Evolutionary conservation across 2,329 filamentous ascomycete genomes (phyloP), one percentile per base, ranked within the genome.

Genomic region (Sporothrix brasiliensis): DNA sequence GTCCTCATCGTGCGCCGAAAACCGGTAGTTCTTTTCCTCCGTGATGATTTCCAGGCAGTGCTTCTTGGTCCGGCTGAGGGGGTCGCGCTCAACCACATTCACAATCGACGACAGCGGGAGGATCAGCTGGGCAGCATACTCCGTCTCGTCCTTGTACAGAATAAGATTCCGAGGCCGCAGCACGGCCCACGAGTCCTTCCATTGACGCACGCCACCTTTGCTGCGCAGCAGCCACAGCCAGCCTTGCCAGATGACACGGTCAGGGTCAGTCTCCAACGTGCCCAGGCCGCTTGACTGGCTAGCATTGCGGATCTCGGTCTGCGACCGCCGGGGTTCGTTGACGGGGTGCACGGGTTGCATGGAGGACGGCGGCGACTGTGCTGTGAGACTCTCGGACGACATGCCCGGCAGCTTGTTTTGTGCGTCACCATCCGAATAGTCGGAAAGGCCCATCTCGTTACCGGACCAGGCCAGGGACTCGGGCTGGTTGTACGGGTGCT

Each of bases 121-220:
- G 75, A 99, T 91, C 75, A 93, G 90, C 73, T 91, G 85, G 0
- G 94, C 92, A 14, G 91, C 90, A 79, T 98, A 98, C 81, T 99
- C 95, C 73, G 89, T 85, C 73, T 96, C 92, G 77, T 96, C 91
- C 80, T 97, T 97, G 84, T 99, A 99, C 34, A 98, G 86, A 19
- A 93, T 91, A 44, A 99, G 83, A 73, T 92, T 93, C 67, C 91
- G 89, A 1, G 92, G 91, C 44, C 95, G 91, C 67, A 99, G 85
- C 0, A 98, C 95, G 14, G 91, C 91, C 95, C 95, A 98, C 71
- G 93, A 86, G 75, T 93, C 91, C 83, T 97, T 97, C 95, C 95
- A 99, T 77, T 97, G 92, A 61, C 91, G 89, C 69, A 99, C 84
- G 10, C 93, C 93, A 27, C 90, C 86, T 76, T 93, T 94, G 73